Base-by-base conservation (phyloP, 2,329 filamentous ascomycete genomes). In the Botryotinia narcissicola region DNA sequence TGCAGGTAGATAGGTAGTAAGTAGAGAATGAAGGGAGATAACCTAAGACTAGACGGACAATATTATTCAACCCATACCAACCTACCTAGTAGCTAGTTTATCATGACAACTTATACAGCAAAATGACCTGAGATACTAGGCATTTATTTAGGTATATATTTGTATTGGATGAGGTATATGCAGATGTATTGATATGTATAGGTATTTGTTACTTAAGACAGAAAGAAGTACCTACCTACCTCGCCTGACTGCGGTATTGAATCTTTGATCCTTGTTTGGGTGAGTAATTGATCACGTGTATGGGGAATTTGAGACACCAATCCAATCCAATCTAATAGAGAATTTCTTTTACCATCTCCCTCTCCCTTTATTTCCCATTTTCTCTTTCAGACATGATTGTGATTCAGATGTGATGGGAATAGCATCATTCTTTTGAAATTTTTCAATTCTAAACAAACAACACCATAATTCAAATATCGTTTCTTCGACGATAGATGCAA, bases 281-380 rank as follows among this genome's bases (percentile, higher is more conserved):
- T 46, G 40, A 64, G 61, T 44, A 37, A 29, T 54, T 22, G 18
- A 51, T 67, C 64, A 67, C 64, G 64, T 67, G 64, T 12, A 40
- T 29, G 63, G 25, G 22, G 20, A 37, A 48, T 51, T 16, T 32
- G n/a, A 44, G n/a, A 44, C 64, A 42, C 12, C 37, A 37, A 37
- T 37, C 12, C 37, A 37, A 37, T 37, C 12, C 35, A 25, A 20
- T 54, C 16, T 51, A 48, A 16, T 29, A 54, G 9, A 68, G 46
- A 25, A 22, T n/a, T 37, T 68, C 35, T 22, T 40, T 68, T 29
- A n/a, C 25, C 25, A 54, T 16, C 40, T 42, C 1, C 37, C 1
- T 42, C 48, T n/a, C 48, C 25, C 48, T 54, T n/a, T 54, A 7
- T n/a, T 40, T 40, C 2, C 37, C 8, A 12, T 40, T 40, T 40